A percentile compares a stretch with the other conserved stretches of the same genome.
phyloP scores from a whole-genome alignment of 192 early-diverging fungal genomes.

The Backusella sp. region DNA sequence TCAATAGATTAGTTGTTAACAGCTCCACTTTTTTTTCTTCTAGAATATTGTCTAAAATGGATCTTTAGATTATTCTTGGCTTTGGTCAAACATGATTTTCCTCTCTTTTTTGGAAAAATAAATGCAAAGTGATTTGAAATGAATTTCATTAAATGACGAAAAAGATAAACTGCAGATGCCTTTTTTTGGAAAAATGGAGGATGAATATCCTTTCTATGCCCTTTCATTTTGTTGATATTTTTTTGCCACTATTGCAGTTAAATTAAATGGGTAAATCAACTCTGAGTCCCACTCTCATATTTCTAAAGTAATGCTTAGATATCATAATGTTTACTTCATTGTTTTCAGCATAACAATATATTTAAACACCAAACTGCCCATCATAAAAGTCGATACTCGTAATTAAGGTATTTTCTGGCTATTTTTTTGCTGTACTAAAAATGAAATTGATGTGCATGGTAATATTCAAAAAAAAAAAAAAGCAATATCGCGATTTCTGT shows the following conservation, averaged over 20 bases:
- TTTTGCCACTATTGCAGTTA: neutral
- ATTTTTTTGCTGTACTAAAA: neutral
- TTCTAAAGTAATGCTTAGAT: neutral
- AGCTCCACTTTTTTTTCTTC: neutral
- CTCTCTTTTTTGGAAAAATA: neutral
- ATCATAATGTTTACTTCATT: neutral
- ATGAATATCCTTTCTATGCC: neutral
- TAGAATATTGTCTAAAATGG: neutral
- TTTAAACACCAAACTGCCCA: neutral
- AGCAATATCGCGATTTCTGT: neutral
- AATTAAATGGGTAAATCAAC: neutral
- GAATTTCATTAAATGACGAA: neutral
- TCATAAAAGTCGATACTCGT: neutral
- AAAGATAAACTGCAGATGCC: neutral
- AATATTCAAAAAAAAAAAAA: neutral
- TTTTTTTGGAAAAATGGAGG: neutral
- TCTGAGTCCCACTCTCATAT: neutral
- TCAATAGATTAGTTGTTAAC: neutral
- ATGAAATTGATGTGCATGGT: neutral
- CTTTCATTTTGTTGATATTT: neutral
- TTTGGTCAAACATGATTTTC: neutral
- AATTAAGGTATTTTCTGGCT: neutral
- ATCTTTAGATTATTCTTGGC: neutral
- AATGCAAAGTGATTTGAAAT: neutral
- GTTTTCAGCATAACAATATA: neutral